Base-by-base conservation (phyloP, 2,329 filamentous ascomycete genomes). In the Lasiodiplodia citricola region DNA sequence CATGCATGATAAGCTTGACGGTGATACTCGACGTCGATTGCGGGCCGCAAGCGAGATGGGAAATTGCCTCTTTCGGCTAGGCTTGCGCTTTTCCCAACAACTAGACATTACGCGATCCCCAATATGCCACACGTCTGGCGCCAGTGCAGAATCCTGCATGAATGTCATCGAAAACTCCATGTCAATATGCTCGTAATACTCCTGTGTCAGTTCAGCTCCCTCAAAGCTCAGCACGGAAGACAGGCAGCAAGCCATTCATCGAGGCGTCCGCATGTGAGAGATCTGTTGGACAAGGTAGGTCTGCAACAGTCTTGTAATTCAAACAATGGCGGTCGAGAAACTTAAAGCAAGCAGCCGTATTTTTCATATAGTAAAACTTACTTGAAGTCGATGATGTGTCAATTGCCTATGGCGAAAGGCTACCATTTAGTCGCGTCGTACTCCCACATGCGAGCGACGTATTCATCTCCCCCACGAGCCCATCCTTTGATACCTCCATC, bases 401-500 rank as follows among this genome's bases (percentile, higher is more conserved):
- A 4, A 25, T 10, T 23, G 50, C 18, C 21, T 14, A 54, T 11
- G 21, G 21, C 51, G 25, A 54, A 35, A 7, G 54, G 14, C 37
- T 50, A 62, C 58, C 58, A 62, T 8, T 62, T 62, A 25, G 58
- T 13, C 23, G 58, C 41, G 25, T 87, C 83, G 74, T 84, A 87
- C 52, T 78, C 85, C 41, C 85, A 82, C 80, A 88, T 84, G 71
- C 76, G 77, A 25, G 80, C 73, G 0, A 82, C 78, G 74, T 82
- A 88, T 57, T 87, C 82, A 0, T 71, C 72, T 0, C 86, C 85
- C 0, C 81, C 83, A 0, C 70, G 77, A 5, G 75, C 84, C 87
- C 86, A 89, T 3, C 85, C 86, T 60, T 85, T 86, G 72, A 88
- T 85, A 0, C 87, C 87, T 0, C 82, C 87, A 11, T 75, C 72